Evolutionary conservation across 2,329 filamentous ascomycete species (phyloP).

Genomic region (Aspergillus flavus): DNA sequence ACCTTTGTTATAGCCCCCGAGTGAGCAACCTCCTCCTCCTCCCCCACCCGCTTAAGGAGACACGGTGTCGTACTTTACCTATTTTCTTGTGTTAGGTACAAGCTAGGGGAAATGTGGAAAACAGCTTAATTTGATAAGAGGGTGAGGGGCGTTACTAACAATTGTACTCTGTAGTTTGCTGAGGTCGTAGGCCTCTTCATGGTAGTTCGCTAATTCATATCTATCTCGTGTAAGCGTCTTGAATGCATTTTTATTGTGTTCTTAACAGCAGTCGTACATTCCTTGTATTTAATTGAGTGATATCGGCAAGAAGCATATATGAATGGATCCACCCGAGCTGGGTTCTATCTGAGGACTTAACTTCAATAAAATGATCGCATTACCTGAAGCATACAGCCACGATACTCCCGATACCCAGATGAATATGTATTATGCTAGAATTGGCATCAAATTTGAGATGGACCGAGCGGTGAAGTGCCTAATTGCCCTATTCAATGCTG

Average conservation of each 20-base stretch:
- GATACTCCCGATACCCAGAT: background rate
- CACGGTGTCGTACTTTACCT: background rate
- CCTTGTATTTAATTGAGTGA: background rate
- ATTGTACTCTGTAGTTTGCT: background rate
- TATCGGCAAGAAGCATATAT: background rate
- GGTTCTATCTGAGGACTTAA: no score
- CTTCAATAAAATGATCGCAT: background rate
- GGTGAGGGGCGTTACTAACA: background rate
- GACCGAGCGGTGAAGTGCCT: background rate
- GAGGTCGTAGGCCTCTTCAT: background rate
- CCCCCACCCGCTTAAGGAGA: slow-evolving; percentile 50
- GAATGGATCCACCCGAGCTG: no score
- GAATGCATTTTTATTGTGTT: background rate
- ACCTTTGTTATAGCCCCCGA: slow-evolving; percentile 44
- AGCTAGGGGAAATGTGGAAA: background rate
- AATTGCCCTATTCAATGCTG: background rate
- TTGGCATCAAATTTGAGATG: background rate
- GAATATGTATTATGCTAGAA: background rate
- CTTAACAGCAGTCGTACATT: background rate
- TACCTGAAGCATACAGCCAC: background rate
- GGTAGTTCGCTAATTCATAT: slow-evolving; percentile 2
- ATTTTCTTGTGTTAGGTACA: background rate
- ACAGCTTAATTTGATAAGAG: background rate
- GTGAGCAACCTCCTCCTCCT: slow-evolving; percentile 64
- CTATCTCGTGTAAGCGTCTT: background rate